Percentiles rank a stretch among this genome's conserved stretches.
Evolutionary conservation across 306 rosid species (phyloP).

Genomic region (Fragaria ananassa): DNA sequence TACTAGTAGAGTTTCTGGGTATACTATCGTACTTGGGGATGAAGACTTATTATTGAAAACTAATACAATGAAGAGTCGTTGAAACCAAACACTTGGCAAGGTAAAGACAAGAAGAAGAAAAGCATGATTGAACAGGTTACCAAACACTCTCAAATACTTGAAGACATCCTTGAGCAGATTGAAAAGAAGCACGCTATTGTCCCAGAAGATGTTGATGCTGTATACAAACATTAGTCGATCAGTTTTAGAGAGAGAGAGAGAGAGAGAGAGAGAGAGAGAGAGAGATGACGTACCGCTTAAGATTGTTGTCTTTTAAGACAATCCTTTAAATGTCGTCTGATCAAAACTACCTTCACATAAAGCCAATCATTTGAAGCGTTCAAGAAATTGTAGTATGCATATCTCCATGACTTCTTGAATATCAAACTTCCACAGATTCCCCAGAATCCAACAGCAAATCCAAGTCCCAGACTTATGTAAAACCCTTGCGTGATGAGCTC

Average conservation of each 20-base stretch:
- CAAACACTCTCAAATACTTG: too few species aligned
- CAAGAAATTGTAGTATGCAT: conserved; percentile 24
- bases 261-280: too few species aligned
- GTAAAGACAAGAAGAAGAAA: not conserved
- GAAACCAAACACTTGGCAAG: not conserved
- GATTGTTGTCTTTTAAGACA: not conserved
- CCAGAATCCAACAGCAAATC: conserved; percentile 29
- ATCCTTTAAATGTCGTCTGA: not conserved
- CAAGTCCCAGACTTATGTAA: conserved; percentile 12
- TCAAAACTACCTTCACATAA: not conserved
- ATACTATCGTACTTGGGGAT: not conserved
- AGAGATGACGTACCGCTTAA: not conserved
- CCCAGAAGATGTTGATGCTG: not conserved
- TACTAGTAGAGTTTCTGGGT: not conserved
- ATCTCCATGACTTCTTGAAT: conserved; percentile 22
- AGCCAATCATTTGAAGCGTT: not conserved
- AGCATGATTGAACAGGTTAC: not conserved
- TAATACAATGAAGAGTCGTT: not conserved
- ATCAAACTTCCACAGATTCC: conserved; percentile 29
- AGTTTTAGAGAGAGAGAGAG: too few species aligned
- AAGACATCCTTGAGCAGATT: too few species aligned
- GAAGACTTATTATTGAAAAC: not conserved
- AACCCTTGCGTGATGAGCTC: conserved; percentile 8
- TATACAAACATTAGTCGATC: too few species aligned
- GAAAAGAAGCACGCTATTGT: too few species aligned